Evolutionary conservation across 306 rosid genomes (phyloP).

Genomic region (Cicer arietinum): DNA sequence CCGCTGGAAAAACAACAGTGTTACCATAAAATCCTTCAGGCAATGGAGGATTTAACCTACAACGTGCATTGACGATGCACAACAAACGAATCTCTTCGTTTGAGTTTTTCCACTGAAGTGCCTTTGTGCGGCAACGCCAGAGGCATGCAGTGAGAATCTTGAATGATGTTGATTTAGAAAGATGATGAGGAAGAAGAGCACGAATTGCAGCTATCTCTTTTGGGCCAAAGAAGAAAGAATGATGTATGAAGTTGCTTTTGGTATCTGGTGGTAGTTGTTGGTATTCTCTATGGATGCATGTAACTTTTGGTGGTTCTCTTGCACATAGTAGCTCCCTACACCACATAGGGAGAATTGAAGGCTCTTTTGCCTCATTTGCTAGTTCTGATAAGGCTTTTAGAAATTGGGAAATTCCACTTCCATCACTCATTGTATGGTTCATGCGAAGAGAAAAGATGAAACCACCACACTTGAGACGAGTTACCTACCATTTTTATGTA

Average conservation of each 20-base stretch:
- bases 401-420: constrained; percentile 13
- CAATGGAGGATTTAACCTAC: constrained; percentile 25
- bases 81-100: constrained; percentile 27
- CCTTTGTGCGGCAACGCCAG: constrained; percentile 19
- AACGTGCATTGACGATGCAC: constrained; percentile 33
- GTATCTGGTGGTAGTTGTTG: background rate
- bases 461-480: constrained; percentile 38
- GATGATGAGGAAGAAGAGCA: background rate
- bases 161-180: background rate
- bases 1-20: constrained; percentile 24
- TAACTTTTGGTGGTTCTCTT: constrained; percentile 36
- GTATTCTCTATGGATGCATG: constrained; percentile 24
- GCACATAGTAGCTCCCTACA: constrained; percentile 25
- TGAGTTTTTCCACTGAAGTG: background rate
- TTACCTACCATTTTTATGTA: background rate
- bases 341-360: constrained; percentile 31
- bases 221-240: constrained; percentile 43
- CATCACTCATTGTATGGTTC: constrained; percentile 26
- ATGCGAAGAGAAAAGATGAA: constrained; percentile 25
- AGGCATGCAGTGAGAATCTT: constrained; percentile 22
- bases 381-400: constrained; percentile 18
- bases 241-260: background rate
- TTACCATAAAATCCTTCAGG: constrained; percentile 36
- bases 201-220: background rate
- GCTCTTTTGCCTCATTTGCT: constrained; percentile 9